Percentiles rank a stretch among this genome's conserved stretches.
These are phyloP conservation scores for Primulina eburnea DNA, from an alignment of 257 asterid genomes.

Conservation along the genomic window DNA sequence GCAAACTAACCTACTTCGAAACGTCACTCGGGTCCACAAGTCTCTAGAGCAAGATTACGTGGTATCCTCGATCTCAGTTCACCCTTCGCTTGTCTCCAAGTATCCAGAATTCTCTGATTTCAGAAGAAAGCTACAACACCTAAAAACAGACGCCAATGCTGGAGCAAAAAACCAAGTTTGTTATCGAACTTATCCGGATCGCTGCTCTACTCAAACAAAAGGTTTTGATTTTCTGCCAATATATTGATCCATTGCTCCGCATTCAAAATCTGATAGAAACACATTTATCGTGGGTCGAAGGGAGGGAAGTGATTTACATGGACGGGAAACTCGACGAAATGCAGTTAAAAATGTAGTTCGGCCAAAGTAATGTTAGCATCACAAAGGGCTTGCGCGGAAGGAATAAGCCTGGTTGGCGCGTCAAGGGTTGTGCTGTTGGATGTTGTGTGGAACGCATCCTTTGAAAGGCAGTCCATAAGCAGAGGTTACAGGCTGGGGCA, in stretches of 20 bases:
- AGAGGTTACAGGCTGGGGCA: slow-evolving; percentile 85
- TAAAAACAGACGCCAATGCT: slow-evolving; percentile 33
- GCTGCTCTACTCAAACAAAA: slow-evolving; percentile 37
- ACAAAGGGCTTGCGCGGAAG: slow-evolving; percentile 66
- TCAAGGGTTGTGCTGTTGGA: slow-evolving; percentile 81
- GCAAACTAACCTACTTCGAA: slow-evolving; percentile 39
- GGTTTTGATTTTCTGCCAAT: slow-evolving; percentile 62
- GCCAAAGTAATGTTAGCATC: slow-evolving; percentile 76
- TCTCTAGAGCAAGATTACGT: slow-evolving; percentile 35
- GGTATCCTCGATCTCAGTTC: slow-evolving; percentile 59
- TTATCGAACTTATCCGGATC: slow-evolving; percentile 45
- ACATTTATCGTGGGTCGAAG: slow-evolving; percentile 51
- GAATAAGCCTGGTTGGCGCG: slow-evolving; percentile 76
- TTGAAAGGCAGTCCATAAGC: slow-evolving; percentile 68
- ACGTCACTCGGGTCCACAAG: background rate
- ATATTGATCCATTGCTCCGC: slow-evolving; percentile 45
- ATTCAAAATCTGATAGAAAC: slow-evolving; percentile 38
- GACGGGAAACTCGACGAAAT: slow-evolving; percentile 39
- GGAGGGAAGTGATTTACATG: slow-evolving; percentile 61
- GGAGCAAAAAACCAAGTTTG: slow-evolving; percentile 67
- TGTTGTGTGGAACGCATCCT: slow-evolving; percentile 77
- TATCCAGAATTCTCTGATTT: slow-evolving; percentile 26
- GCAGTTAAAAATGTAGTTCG: slow-evolving; percentile 31
- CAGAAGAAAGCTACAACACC: slow-evolving; percentile 13
- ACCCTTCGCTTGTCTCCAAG: slow-evolving; percentile 55